phyloP scores from a whole-genome alignment of 352 stramenopile genomes.

The Globisporangium lucens region DNA sequence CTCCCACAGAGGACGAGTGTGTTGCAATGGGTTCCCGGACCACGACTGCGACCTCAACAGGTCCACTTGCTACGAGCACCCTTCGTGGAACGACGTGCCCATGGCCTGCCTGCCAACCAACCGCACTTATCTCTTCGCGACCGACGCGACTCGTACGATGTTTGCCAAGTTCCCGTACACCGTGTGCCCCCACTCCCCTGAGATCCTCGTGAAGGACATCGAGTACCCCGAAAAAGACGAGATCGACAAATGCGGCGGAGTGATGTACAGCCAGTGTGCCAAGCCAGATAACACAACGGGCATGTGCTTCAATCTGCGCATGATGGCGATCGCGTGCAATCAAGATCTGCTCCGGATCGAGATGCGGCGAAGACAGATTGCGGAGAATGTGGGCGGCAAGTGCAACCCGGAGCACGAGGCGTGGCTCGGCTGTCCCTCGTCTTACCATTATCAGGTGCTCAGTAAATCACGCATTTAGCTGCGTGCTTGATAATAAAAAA shows the following conservation, averaged over 20 bases:
- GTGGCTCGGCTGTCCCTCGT: background rate
- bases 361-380: background rate
- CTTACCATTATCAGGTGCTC: background rate
- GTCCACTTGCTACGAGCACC: background rate
- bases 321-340: background rate
- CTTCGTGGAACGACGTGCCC: background rate
- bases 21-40: background rate
- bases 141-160: background rate
- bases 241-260: background rate
- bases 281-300: background rate
- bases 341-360: background rate
- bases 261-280: background rate
- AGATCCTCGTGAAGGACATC: background rate
- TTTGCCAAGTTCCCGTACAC: slow-evolving; percentile 1
- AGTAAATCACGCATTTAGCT: too few relatives aligned
- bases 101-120: background rate
- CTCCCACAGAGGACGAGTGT: background rate
- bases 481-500: too few relatives aligned
- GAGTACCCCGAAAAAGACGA: background rate
- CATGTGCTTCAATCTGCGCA: background rate
- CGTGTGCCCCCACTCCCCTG: background rate
- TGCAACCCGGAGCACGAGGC: background rate
- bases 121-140: background rate
- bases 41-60: background rate
- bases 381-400: background rate